Evolutionary conservation across 768 basidiomycete species (phyloP).

Genomic region (Collybia sordida): DNA sequence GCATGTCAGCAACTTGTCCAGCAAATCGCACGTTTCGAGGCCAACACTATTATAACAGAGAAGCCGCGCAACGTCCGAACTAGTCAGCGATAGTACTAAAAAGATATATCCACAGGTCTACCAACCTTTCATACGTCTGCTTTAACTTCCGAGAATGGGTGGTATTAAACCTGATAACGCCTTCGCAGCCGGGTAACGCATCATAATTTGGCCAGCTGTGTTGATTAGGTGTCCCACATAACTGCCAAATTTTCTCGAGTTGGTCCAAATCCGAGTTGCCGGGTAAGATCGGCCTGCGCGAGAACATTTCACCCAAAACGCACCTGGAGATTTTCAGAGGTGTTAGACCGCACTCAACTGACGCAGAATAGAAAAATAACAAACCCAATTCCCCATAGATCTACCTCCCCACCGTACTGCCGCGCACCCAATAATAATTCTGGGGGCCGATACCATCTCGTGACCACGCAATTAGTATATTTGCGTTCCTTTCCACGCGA

Average conservation of each 20-base stretch:
- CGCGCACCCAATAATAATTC: constrained; percentile 88
- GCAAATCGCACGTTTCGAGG: constrained; percentile 72
- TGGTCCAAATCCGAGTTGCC: constrained; percentile 93
- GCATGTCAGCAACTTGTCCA: constrained; percentile 80
- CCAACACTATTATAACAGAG: constrained; percentile 48
- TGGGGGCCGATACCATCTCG: constrained; percentile 92
- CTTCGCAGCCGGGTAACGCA: constrained; percentile 74
- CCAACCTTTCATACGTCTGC: constrained; percentile 59
- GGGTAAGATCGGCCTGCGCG: constrained; percentile 79
- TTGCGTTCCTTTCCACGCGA: constrained; percentile 56
- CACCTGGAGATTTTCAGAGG: constrained; percentile 51
- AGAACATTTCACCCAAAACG: constrained; percentile 97
- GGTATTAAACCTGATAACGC: constrained; percentile 60
- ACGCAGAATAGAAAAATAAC: constrained; percentile 21
- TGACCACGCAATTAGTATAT: constrained; percentile 96
- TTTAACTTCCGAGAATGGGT: constrained; percentile 55
- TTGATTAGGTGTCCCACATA: constrained; percentile 88
- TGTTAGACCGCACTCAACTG: neutral
- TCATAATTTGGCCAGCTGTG: constrained; percentile 81
- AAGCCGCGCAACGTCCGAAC: neutral
- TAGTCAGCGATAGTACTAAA: constrained; percentile 6
- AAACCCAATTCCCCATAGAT: constrained; percentile 97
- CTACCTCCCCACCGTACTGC: constrained; percentile 91
- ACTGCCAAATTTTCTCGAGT: constrained; percentile 80
- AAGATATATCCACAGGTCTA: constrained; percentile 9